Conservation (phyloP, 148 eudicot species). For the Chenopodium berlandieri region DNA sequence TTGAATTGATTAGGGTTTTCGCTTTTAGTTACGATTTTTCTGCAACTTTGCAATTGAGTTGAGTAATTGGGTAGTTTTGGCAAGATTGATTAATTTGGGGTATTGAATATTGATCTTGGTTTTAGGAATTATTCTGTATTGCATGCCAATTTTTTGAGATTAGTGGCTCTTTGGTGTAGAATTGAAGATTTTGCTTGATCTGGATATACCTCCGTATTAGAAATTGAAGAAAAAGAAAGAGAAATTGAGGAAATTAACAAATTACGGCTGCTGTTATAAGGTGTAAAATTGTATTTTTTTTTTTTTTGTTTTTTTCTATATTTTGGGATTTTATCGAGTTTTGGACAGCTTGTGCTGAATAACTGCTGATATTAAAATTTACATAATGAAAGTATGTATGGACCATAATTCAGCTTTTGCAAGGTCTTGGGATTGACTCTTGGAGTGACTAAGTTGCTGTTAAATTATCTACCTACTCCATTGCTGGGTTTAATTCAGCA, state of each 20-base stretch:
- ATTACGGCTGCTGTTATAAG: neutral
- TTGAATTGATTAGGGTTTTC: neutral
- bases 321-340: neutral
- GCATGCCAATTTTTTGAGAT: neutral
- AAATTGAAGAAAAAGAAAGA: neutral
- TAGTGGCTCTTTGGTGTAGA: neutral
- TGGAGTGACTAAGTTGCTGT: no score
- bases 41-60: neutral
- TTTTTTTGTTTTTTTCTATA: neutral
- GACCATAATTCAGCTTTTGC: no score
- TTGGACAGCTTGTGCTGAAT: neutral
- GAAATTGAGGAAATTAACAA: neutral
- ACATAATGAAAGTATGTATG: neutral
- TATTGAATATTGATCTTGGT: neutral
- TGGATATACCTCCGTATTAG: neutral
- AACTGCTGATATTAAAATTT: neutral
- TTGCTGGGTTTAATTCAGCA: neutral
- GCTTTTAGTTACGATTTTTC: neutral
- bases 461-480: neutral
- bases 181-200: neutral
- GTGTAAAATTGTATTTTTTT: neutral
- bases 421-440: no score
- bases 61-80: neutral
- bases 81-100: neutral
- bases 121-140: neutral